Conservation (phyloP, 306 rosid genomes). For the Prunus kanzakura region DNA sequence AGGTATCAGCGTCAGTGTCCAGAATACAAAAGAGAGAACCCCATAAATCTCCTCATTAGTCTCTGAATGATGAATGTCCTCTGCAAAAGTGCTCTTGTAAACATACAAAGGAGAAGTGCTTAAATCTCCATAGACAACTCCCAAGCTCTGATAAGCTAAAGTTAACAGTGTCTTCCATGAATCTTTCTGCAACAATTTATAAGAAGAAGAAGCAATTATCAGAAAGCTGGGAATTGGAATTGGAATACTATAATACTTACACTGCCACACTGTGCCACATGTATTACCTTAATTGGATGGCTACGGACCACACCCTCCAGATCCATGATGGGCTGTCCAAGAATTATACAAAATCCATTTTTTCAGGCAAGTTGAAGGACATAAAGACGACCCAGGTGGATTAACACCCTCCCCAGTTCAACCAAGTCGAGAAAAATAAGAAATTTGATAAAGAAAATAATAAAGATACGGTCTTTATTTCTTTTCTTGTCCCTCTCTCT, state of each 20-base stretch:
- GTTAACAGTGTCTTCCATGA: slow-evolving; percentile 85
- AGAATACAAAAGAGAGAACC: slow-evolving; percentile 82
- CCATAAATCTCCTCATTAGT: slow-evolving; percentile 93
- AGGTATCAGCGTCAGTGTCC: slow-evolving; percentile 90
- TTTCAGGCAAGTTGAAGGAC: slow-evolving; percentile 24
- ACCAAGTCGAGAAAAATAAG: slow-evolving; percentile 22
- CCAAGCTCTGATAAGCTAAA: slow-evolving; percentile 90
- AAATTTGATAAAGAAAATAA: slow-evolving; percentile 7
- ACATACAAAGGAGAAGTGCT: slow-evolving; percentile 91
- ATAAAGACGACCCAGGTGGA: slow-evolving; percentile 31
- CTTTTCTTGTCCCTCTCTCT: neutral
- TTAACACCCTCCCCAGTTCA: slow-evolving; percentile 38
- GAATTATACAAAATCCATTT: slow-evolving; percentile 39
- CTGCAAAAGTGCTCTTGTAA: slow-evolving; percentile 86
- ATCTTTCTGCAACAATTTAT: slow-evolving; percentile 51
- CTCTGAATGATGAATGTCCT: slow-evolving; percentile 86
- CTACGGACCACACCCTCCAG: slow-evolving; percentile 55
- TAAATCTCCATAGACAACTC: slow-evolving; percentile 94
- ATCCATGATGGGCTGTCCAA: slow-evolving; percentile 55
- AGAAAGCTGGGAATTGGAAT: slow-evolving; percentile 25
- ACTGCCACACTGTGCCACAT: slow-evolving; percentile 14
- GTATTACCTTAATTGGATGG: slow-evolving; percentile 65
- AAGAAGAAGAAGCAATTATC: neutral
- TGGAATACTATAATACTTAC: neutral
- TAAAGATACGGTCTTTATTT: neutral